Base-by-base conservation (phyloP, 768 basidiomycete species). In the Gyrodon lividus region DNA sequence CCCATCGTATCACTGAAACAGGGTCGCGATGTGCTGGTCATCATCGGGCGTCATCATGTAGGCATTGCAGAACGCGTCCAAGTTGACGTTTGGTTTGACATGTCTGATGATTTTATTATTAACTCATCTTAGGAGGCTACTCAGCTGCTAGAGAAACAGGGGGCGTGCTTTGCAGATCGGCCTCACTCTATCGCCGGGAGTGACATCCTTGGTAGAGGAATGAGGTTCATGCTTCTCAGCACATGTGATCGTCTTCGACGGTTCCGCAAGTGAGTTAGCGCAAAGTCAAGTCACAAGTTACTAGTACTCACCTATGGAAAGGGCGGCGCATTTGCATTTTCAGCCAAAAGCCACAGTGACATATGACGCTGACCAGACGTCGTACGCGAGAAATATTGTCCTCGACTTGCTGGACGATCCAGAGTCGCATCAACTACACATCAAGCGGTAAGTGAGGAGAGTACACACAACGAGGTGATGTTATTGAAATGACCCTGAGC, bases 61-160 rank as follows among this genome's bases (percentile, higher is more conserved):
- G 6, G 50, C 31, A 31, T 6, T 24, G 6, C 40, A 2, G 28
- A 22, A 4, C 17, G 20, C 5, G 8, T 26, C 5, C 2, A 34
- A 24, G 5, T 16, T 5, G 12, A 4, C 4, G 12, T 0, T 1
- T n/a, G n/a, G 4, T 5, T n/a, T n/a, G n/a, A 16, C 28, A 28
- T n/a, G 4, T 5, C 31, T 53, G 48, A 42, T 17, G 1, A 5
- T 20, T 31, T 31, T 37, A 10, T 3, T 5, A 2, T 13, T 28
- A 4, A 43, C 5, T n/a, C 17, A n/a, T n/a, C n/a, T n/a, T 13
- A 66, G 64, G 66, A 63, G 41, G 81, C 82, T 0, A 71, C 79
- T 0, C 79, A 83, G 10, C 75, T 84, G 45, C 74, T 84, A 78
- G 82, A 84, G 63, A 77, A 79, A 54, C 79, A 83, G 52, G 82